Percentiles rank a stretch among this genome's conserved stretches.
Conservation (phyloP, 495 filamentous ascomycete species). For the Xylaria telfairii region DNA sequence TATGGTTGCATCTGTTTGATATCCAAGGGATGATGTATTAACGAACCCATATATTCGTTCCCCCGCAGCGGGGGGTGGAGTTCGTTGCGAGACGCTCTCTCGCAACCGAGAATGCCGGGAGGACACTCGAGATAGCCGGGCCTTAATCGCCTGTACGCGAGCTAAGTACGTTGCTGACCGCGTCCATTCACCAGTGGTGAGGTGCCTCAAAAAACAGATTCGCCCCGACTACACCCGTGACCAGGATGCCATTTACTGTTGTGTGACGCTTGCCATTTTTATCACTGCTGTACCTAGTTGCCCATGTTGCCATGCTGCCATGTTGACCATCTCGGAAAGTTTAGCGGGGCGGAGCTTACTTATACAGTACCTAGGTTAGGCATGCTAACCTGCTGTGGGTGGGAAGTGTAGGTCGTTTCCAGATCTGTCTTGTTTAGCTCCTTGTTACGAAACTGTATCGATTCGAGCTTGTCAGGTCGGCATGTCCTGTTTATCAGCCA, state of each 20-base stretch:
- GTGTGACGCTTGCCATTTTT: no score
- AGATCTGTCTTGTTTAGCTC: not conserved
- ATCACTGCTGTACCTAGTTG: no score
- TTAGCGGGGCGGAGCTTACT: not conserved
- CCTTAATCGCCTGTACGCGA: not conserved
- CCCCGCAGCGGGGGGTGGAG: not conserved
- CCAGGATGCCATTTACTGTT: not conserved
- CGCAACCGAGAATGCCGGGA: not conserved
- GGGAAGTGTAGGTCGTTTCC: no score
- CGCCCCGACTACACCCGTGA: not conserved
- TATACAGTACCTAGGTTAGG: no score
- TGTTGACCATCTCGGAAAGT: not conserved
- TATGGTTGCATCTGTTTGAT: not conserved
- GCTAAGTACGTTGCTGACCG: not conserved
- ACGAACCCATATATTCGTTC: not conserved
- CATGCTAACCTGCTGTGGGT: no score
- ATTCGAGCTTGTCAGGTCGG: not conserved
- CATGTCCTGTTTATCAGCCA: not conserved
- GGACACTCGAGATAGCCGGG: not conserved
- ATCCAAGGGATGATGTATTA: not conserved
- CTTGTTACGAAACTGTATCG: not conserved
- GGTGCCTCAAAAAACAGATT: not conserved
- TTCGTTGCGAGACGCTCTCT: not conserved
- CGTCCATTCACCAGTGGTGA: not conserved
- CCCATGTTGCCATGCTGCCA: no score